phyloP scores from a whole-genome alignment of 2,329 filamentous ascomycete genomes.

The Fusarium anguioides region DNA sequence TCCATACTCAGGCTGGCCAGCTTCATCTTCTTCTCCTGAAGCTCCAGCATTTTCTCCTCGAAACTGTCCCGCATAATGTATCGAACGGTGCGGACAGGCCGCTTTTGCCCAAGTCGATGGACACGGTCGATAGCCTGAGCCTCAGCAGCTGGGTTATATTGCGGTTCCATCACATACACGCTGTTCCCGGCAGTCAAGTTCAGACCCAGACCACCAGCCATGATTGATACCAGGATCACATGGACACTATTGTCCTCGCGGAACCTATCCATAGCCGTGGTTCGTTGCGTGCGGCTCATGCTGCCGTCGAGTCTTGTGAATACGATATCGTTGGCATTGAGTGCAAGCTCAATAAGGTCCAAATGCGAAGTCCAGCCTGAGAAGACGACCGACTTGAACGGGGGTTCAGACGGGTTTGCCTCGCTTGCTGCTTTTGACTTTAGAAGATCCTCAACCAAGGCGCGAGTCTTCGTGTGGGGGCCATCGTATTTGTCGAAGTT shows the following conservation, averaged over 20 bases:
- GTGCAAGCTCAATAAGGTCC: constrained; percentile 87
- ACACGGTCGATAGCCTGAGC: constrained; percentile 95
- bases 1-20: constrained; percentile 90
- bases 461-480: constrained; percentile 91
- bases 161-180: constrained; percentile 98
- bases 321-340: constrained; percentile 73
- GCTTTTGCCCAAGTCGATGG: constrained; percentile 87
- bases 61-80: constrained; percentile 93
- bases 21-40: constrained; percentile 94
- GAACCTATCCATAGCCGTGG: constrained; percentile 80
- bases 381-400: constrained; percentile 94
- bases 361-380: constrained; percentile 96
- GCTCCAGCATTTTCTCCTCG: constrained; percentile 89
- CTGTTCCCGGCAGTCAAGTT: constrained; percentile 88
- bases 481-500: constrained; percentile 80
- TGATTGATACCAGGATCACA: constrained; percentile 91
- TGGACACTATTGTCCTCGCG: constrained; percentile 76
- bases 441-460: constrained; percentile 79
- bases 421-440: constrained; percentile 72
- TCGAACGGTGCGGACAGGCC: constrained; percentile 86
- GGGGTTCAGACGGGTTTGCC: constrained; percentile 71
- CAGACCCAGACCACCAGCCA: constrained; percentile 89
- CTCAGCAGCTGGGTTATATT: constrained; percentile 96
- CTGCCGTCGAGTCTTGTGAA: constrained; percentile 90
- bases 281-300: constrained; percentile 81